Conservation (phyloP, 768 basidiomycete species). For the Ramaria rubella region DNA sequence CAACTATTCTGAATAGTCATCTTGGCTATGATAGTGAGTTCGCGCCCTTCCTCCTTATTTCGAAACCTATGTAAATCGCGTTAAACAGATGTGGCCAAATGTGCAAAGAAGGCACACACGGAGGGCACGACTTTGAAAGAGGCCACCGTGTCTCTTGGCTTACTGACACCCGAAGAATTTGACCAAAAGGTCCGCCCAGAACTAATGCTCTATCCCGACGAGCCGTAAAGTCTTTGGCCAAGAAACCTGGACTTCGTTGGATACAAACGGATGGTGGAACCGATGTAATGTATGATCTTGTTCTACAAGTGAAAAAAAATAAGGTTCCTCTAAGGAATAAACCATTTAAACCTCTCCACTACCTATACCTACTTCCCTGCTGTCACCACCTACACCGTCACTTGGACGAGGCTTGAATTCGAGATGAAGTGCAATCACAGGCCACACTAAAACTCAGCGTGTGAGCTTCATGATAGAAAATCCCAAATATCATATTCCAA, state of each 20-base stretch:
- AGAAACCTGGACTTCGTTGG: background rate
- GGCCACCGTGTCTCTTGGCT: conserved; percentile 83
- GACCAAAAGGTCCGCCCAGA: conserved; percentile 91
- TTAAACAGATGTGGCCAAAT: conserved; percentile 84
- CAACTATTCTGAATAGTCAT: conserved; percentile 92
- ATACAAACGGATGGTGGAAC: no score
- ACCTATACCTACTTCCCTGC: background rate
- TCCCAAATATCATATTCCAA: background rate
- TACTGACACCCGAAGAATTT: conserved; percentile 86
- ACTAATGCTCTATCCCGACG: conserved; percentile 77
- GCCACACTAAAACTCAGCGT: conserved; percentile 46
- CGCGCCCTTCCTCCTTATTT: background rate
- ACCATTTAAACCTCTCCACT: background rate
- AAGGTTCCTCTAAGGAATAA: no score
- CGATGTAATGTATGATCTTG: no score
- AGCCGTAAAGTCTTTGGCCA: conserved; percentile 23
- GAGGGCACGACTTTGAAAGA: conserved; percentile 96
- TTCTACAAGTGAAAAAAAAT: no score
- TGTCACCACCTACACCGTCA: conserved; percentile 6
- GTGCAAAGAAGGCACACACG: conserved; percentile 99
- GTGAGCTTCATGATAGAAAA: conserved; percentile 12
- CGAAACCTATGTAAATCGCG: background rate
- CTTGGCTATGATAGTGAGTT: conserved; percentile 94
- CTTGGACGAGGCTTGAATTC: conserved; percentile 44
- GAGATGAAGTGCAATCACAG: conserved; percentile 53